A percentile compares a stretch with the other conserved stretches of the same genome.
Conservation (phyloP, 2,329 filamentous ascomycete species). For the Penicillium rolfsii region DNA sequence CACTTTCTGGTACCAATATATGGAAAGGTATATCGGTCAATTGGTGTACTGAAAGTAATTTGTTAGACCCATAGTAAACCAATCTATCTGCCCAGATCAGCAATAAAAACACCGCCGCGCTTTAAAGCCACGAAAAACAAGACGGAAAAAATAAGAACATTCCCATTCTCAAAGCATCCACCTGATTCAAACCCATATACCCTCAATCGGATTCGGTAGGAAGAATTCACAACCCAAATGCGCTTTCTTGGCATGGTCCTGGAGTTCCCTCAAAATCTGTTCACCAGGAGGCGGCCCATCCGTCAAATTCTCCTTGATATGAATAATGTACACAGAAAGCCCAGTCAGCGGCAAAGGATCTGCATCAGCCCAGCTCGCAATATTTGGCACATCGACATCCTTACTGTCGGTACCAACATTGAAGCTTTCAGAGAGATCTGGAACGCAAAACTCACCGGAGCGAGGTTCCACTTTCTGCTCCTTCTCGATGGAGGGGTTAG, state of each 20-base stretch:
- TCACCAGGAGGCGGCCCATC: conserved; percentile 70
- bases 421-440: background rate
- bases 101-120: conserved; percentile 1
- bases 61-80: background rate
- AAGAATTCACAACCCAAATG: conserved; percentile 79
- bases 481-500: conserved; percentile 14
- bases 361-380: conserved; percentile 22
- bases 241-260: conserved; percentile 65
- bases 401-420: background rate
- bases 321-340: conserved; percentile 82
- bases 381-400: conserved; percentile 11
- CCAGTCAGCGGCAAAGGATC: conserved; percentile 63
- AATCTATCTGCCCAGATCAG: background rate
- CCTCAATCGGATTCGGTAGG: conserved; percentile 68
- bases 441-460: background rate
- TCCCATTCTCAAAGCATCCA: background rate
- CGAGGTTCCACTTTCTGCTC: conserved; percentile 3
- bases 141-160: background rate
- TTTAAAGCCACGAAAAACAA: background rate
- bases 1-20: background rate
- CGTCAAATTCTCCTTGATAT: conserved; percentile 83
- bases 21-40: background rate
- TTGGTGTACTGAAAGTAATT: background rate
- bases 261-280: conserved; percentile 70
- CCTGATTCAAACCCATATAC: conserved; percentile 45